Percentiles rank a stretch among this genome's conserved stretches.
Conservation (phyloP, 768 basidiomycete genomes). For the Tylopilus balloui region DNA sequence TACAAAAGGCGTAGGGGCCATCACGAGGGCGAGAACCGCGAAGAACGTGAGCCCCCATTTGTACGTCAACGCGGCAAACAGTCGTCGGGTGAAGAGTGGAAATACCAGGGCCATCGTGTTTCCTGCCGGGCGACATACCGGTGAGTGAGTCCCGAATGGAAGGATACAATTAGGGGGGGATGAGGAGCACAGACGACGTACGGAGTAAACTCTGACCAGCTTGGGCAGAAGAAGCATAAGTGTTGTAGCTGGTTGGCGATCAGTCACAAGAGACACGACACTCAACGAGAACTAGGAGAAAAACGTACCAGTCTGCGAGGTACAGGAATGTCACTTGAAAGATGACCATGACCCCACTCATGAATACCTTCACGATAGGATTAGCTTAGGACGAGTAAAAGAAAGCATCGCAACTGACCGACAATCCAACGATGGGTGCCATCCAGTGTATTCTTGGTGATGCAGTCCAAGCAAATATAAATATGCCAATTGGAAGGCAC, state of each 20-base stretch:
- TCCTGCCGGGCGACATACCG: constrained; percentile 28
- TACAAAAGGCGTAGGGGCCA: constrained; percentile 45
- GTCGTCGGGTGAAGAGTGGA: constrained; percentile 45
- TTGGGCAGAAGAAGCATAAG: constrained; percentile 51
- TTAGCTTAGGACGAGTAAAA: background rate
- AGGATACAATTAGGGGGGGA: background rate
- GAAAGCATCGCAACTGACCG: constrained; percentile 10
- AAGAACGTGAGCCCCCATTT: constrained; percentile 47
- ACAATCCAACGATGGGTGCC: constrained; percentile 25
- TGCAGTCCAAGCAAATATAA: constrained; percentile 69
- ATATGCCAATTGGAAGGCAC: constrained; percentile 53
- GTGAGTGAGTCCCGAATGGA: background rate
- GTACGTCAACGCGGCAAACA: constrained; percentile 45
- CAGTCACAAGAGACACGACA: no score
- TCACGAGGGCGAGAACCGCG: constrained; percentile 37
- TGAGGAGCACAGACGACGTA: constrained; percentile 14
- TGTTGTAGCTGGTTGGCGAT: constrained; percentile 31
- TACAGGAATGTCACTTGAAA: constrained; percentile 46
- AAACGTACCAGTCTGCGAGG: constrained; percentile 46
- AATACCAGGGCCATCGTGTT: constrained; percentile 41
- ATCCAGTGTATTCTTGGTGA: constrained; percentile 58
- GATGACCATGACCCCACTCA: constrained; percentile 37
- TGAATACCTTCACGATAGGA: constrained; percentile 34
- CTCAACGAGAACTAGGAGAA: no score
- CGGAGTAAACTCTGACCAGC: constrained; percentile 49